These are phyloP conservation scores for Gonapodya sp. DNA, from an alignment of 192 early-diverging fungal species.

Conservation along the genomic window DNA sequence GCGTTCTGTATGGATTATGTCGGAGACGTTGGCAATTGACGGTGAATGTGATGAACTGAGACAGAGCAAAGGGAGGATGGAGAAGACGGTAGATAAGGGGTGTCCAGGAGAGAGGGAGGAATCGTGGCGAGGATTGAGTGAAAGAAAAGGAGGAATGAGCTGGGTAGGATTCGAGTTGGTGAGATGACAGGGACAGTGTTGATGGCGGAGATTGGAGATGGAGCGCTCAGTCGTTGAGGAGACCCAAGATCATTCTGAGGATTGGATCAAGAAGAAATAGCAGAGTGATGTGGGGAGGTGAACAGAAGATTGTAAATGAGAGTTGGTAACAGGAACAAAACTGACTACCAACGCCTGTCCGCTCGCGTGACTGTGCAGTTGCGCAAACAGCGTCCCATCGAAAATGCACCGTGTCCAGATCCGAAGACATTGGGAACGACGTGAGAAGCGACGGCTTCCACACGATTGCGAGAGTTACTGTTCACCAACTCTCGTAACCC, in stretches of 20 bases:
- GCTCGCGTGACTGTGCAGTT: not conserved
- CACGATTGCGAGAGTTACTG: too few species aligned
- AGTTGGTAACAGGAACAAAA: not conserved
- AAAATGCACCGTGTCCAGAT: not conserved
- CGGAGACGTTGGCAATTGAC: too few species aligned
- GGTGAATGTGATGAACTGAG: too few species aligned
- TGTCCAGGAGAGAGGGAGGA: too few species aligned
- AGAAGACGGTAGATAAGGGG: too few species aligned
- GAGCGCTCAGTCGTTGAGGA: conserved; percentile 12
- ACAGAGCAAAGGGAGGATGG: too few species aligned
- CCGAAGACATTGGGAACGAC: too few species aligned
- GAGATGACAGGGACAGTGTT: not conserved
- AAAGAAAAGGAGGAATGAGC: too few species aligned
- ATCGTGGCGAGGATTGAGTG: too few species aligned
- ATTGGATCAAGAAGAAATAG: too few species aligned
- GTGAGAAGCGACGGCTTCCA: too few species aligned
- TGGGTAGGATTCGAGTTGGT: not conserved
- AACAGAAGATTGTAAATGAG: not conserved
- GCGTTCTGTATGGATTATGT: too few species aligned
- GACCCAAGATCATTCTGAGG: conserved; percentile 9
- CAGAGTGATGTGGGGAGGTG: not conserved
- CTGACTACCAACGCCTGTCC: not conserved
- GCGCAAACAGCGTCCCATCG: not conserved
- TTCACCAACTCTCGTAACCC: not conserved
- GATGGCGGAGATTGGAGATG: not conserved